Evolutionary conservation across 75 land plant species (phyloP).

Genomic region (Larix kaempferi): DNA sequence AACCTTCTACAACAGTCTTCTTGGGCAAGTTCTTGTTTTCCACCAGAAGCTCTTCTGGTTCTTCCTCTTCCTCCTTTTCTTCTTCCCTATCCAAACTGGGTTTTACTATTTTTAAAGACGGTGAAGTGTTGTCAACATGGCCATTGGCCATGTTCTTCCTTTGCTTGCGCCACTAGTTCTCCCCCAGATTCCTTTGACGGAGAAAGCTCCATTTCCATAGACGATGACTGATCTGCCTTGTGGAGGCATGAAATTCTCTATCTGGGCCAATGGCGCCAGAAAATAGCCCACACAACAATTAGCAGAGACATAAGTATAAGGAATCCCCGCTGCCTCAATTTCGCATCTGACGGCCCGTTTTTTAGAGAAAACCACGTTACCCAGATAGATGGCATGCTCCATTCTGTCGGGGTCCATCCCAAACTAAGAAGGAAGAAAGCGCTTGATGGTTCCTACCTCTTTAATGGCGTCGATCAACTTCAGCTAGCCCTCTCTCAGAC

Average conservation of each 20-base stretch:
- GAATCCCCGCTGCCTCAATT: conserved; percentile 37
- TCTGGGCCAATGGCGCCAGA: conserved; percentile 31
- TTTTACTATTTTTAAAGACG: too few species aligned
- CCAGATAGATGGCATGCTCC: conserved; percentile 18
- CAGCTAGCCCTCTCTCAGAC: conserved; percentile 36
- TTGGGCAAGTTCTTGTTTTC: too few species aligned
- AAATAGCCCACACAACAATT: conserved; percentile 40
- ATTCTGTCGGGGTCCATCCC: conserved; percentile 31
- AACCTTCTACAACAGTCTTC: too few species aligned
- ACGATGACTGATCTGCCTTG: conserved; percentile 18
- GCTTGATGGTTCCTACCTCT: conserved; percentile 69
- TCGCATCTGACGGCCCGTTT: conserved; percentile 22
- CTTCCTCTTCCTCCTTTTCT: too few species aligned
- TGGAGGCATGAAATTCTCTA: conserved; percentile 25
- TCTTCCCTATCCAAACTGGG: too few species aligned
- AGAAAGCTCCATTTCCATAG: too few species aligned
- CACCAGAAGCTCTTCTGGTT: too few species aligned
- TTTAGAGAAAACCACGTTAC: conserved; percentile 13
- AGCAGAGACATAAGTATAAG: conserved; percentile 35
- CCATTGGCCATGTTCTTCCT: too few species aligned
- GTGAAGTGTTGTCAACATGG: too few species aligned
- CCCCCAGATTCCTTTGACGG: too few species aligned
- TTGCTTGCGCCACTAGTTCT: too few species aligned
- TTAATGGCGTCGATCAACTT: conserved; percentile 67
- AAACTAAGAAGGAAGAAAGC: conserved; percentile 51